Conservation (phyloP, 331 rosid species). For the Dryas integrifolia region DNA sequence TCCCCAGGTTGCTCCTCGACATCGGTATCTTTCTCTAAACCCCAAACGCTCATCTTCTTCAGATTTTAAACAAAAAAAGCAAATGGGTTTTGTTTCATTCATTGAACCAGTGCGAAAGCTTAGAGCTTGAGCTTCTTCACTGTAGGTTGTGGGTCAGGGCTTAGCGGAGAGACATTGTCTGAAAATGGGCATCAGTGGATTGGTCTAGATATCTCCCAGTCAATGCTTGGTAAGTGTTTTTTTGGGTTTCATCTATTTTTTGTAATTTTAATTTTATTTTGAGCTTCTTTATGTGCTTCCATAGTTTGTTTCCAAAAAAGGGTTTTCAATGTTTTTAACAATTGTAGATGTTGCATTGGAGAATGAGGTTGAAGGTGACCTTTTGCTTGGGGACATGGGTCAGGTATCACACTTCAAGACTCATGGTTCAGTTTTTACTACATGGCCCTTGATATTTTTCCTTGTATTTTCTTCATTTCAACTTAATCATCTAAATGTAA, state of each 20-base stretch:
- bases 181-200: slow-evolving; percentile 89
- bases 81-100: neutral
- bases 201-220: slow-evolving; percentile 82
- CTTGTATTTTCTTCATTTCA: neutral
- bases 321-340: neutral
- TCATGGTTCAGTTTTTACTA: neutral
- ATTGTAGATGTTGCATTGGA: slow-evolving; percentile 70
- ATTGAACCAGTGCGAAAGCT: neutral
- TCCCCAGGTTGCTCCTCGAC: slow-evolving; percentile 84
- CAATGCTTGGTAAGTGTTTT: slow-evolving; percentile 76
- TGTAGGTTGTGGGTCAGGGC: slow-evolving; percentile 95
- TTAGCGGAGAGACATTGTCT: slow-evolving; percentile 81
- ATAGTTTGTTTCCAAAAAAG: neutral
- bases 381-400: slow-evolving; percentile 90
- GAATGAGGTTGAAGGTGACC: slow-evolving; percentile 92
- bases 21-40: slow-evolving; percentile 48
- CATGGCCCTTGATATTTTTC: neutral
- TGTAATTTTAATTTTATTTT: neutral
- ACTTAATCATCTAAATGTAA: neutral
- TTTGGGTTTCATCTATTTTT: neutral
- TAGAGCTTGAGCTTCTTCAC: slow-evolving; percentile 4
- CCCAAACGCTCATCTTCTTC: neutral
- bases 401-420: slow-evolving; percentile 47
- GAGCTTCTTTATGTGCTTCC: neutral
- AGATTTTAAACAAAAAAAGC: neutral